These are phyloP conservation scores for Paramyrothecium sp. DNA, from an alignment of 2,329 filamentous ascomycete genomes.

Conservation along the genomic window DNA sequence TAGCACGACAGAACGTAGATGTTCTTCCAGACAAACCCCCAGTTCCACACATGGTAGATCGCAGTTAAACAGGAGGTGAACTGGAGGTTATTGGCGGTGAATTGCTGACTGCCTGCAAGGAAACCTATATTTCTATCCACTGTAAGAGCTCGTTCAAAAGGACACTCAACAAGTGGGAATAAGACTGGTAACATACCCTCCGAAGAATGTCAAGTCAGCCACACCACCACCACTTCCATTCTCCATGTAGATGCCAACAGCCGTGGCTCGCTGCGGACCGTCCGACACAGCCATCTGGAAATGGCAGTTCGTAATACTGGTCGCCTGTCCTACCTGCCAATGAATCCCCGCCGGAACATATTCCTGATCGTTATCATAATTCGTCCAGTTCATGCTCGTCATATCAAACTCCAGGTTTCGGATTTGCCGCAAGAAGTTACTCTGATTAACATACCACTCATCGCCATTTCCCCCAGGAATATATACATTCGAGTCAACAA, in stretches of 20 bases:
- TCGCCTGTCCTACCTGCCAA: slow-evolving; percentile 62
- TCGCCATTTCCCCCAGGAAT: slow-evolving; percentile 56
- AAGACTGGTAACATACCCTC: too few species aligned
- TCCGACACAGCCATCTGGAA: slow-evolving; percentile 45
- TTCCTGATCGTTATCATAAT: slow-evolving; percentile 23
- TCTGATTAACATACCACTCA: slow-evolving; percentile 66
- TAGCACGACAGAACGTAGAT: slow-evolving; percentile 58
- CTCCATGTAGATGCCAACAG: slow-evolving; percentile 62
- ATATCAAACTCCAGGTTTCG: slow-evolving; percentile 59
- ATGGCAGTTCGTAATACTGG: slow-evolving; percentile 56
- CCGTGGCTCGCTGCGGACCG: slow-evolving; percentile 42
- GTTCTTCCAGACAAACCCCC: slow-evolving; percentile 61
- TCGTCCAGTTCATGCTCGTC: slow-evolving; percentile 42
- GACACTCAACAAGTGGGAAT: too few species aligned
- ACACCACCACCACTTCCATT: slow-evolving; percentile 60
- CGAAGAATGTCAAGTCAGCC: slow-evolving; percentile 34
- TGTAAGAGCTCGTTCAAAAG: too few species aligned
- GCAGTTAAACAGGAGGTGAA: slow-evolving; percentile 63
- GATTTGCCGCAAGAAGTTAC: slow-evolving; percentile 60
- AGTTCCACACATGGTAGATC: slow-evolving; percentile 67
- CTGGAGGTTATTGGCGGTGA: slow-evolving; percentile 60
- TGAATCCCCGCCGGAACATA: slow-evolving; percentile 49
- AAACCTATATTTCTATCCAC: slow-evolving; percentile 52
- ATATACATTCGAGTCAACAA: slow-evolving; percentile 67
- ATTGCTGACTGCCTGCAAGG: slow-evolving; percentile 64